A percentile compares a stretch with the other conserved stretches of the same genome.
These are phyloP conservation scores for Colletotrichum melonis DNA, from an alignment of 2,329 filamentous ascomycete species.

Conservation along the genomic window DNA sequence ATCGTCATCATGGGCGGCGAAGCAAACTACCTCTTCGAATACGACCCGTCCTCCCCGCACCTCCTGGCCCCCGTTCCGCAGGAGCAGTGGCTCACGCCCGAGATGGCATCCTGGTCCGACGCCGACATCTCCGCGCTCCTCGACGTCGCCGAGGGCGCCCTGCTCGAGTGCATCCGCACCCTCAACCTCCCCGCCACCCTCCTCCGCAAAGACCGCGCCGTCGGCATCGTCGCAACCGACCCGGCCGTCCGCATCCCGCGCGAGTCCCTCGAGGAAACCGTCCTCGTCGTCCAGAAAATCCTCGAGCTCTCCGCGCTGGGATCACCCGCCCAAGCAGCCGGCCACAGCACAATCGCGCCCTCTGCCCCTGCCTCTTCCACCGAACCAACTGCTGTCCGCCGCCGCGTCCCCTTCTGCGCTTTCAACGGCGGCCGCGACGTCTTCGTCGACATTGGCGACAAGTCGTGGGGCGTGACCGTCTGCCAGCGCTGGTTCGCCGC, in stretches of 20 bases:
- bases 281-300: conserved; percentile 92
- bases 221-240: conserved; percentile 78
- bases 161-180: conserved; percentile 83
- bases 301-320: conserved; percentile 78
- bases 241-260: conserved; percentile 77
- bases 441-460: conserved; percentile 98
- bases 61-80: conserved; percentile 76
- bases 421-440: conserved; percentile 99
- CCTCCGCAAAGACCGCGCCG: conserved; percentile 88
- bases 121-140: conserved; percentile 83
- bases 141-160: conserved; percentile 86
- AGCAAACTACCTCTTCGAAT: conserved; percentile 94
- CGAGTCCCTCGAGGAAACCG: conserved; percentile 94
- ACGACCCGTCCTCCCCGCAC: conserved; percentile 71
- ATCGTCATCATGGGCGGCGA: conserved; percentile 96
- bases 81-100: conserved; percentile 78
- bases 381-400: conserved; percentile 11
- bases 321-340: conserved; percentile 42
- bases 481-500: conserved; percentile 89
- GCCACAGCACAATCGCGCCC: conserved; percentile 31
- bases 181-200: conserved; percentile 84
- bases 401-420: conserved; percentile 86
- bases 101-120: conserved; percentile 83
- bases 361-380: not conserved
- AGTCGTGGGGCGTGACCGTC: conserved; percentile 92